These are phyloP conservation scores for Fagus sylvatica DNA, from an alignment of 306 rosid species.

Conservation along the genomic window DNA sequence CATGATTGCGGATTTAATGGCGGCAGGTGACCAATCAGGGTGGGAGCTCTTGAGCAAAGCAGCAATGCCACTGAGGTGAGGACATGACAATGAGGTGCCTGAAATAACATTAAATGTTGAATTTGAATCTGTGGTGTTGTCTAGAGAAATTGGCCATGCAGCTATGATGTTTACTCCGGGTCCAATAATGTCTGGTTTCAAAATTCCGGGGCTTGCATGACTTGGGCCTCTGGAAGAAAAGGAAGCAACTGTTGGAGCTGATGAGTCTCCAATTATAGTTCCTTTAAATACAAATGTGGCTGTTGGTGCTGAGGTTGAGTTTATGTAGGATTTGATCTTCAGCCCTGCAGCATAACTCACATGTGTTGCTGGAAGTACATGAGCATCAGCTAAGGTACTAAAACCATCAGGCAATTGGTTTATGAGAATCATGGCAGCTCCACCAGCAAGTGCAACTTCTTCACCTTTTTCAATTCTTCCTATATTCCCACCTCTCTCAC, in stretches of 20 bases:
- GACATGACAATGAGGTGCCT: conserved; percentile 62
- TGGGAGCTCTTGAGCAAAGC: conserved; percentile 56
- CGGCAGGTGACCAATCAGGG: conserved; percentile 68
- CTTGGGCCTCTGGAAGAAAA: conserved; percentile 73
- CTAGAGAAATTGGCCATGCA: conserved; percentile 51
- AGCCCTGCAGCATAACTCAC: conserved; percentile 37
- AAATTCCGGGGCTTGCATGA: conserved; percentile 39
- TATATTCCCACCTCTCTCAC: conserved; percentile 37
- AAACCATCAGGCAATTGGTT: conserved; percentile 17
- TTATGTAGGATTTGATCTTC: conserved; percentile 42
- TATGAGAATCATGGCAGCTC: conserved; percentile 49
- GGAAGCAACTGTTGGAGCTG: conserved; percentile 36
- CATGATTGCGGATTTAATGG: conserved; percentile 58
- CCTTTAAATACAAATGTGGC: conserved; percentile 47
- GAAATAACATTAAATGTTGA: conserved; percentile 30
- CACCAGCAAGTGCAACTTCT: conserved; percentile 45
- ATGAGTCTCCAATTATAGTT: conserved; percentile 45
- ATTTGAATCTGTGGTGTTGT: conserved; percentile 15
- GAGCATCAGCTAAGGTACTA: conserved; percentile 20
- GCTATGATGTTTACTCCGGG: conserved; percentile 58
- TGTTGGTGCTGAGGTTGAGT: conserved; percentile 34
- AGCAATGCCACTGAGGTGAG: conserved; percentile 57
- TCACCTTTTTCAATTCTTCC: background rate
- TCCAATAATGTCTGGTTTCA: conserved; percentile 61
- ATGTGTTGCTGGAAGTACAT: conserved; percentile 48